Conservation (phyloP, 257 asterid genomes). For the Fraxinus excelsior region DNA sequence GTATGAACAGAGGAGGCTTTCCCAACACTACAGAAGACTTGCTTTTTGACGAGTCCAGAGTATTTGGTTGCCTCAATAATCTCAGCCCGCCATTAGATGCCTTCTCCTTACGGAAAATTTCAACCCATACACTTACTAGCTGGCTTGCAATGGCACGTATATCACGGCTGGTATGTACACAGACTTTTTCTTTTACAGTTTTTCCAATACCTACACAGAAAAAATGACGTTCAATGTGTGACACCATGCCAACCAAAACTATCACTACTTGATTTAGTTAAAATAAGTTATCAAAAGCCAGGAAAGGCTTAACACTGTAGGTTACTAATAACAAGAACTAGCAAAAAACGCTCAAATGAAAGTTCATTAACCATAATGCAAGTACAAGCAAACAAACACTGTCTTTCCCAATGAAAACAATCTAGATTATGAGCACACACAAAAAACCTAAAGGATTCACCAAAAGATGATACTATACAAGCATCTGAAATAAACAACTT, state of each 20-base stretch:
- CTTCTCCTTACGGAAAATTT: slow-evolving; percentile 92
- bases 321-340: slow-evolving; percentile 15
- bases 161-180: slow-evolving; percentile 98
- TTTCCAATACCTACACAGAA: slow-evolving; percentile 74
- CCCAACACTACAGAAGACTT: slow-evolving; percentile 54
- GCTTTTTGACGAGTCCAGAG: slow-evolving; percentile 51
- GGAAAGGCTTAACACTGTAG: slow-evolving; percentile 13
- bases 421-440: not conserved
- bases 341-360: not conserved
- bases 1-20: slow-evolving; percentile 71
- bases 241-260: slow-evolving; percentile 13
- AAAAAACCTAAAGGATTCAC: not conserved
- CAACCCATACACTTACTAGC: slow-evolving; percentile 96
- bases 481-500: slow-evolving; percentile 3
- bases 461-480: not conserved
- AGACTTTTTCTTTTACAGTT: slow-evolving; percentile 95
- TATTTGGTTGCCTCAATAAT: slow-evolving; percentile 50
- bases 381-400: not conserved
- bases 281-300: not conserved
- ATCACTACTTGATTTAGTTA: slow-evolving; percentile 8
- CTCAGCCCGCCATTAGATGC: slow-evolving; percentile 73
- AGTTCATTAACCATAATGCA: not conserved
- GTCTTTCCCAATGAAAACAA: not conserved
- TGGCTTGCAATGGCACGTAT: slow-evolving; percentile 99
- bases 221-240: slow-evolving; percentile 14